Evolutionary conservation across 192 early-diverging fungal genomes (phyloP).

Genomic region (Linnemannia elongata): DNA sequence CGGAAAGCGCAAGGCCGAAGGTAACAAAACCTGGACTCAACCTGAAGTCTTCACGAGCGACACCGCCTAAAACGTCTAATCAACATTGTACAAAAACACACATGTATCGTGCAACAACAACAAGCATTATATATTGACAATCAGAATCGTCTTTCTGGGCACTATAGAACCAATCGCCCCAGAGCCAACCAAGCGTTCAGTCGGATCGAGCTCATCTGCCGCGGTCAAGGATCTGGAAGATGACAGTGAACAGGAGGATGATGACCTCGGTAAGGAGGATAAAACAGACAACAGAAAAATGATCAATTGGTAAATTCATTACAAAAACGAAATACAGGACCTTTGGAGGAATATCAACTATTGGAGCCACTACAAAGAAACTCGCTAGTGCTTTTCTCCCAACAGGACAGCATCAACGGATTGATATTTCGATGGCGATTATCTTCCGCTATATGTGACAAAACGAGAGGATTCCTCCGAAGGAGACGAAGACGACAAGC

Average conservation of each 20-base stretch:
- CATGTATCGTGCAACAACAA: neutral
- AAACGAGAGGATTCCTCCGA: no score
- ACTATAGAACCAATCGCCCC: conserved; percentile 27
- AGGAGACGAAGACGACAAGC: no score
- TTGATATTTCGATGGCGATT: no score
- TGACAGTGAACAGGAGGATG: conserved; percentile 49
- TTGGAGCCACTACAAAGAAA: no score
- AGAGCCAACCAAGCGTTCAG: conserved; percentile 28
- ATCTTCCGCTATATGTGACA: no score
- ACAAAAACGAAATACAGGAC: no score
- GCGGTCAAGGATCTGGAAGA: conserved; percentile 30
- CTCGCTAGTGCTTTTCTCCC: no score
- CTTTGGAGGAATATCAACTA: no score
- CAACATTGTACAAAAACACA: neutral
- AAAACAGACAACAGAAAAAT: neutral
- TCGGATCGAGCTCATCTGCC: conserved; percentile 34
- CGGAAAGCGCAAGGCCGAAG: conserved; percentile 48
- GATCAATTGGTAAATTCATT: neutral
- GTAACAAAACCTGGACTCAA: conserved; percentile 7
- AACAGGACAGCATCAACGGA: no score
- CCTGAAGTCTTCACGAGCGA: neutral
- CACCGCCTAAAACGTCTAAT: neutral
- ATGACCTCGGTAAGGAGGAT: conserved; percentile 44
- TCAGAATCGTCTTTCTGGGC: neutral
- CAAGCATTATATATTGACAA: neutral